Evolutionary conservation across 768 basidiomycete species (phyloP).

Genomic region (Suillus bovinus): DNA sequence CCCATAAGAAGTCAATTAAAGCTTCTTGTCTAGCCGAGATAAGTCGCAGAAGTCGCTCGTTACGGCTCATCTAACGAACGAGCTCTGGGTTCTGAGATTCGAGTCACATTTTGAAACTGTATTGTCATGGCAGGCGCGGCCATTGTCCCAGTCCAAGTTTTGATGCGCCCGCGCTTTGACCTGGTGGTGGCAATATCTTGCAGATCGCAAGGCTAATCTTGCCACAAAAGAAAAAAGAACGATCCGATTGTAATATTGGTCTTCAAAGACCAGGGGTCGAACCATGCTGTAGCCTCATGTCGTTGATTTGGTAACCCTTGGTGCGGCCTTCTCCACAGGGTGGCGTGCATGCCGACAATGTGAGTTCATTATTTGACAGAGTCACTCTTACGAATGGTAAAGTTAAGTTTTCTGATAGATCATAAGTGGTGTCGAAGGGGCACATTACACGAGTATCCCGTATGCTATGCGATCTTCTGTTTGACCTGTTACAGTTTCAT

Average conservation of each 20-base stretch:
- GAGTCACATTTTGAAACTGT: too few relatives aligned
- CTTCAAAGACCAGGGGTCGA: neutral
- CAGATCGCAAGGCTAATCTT: constrained; percentile 25
- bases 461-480: constrained; percentile 1
- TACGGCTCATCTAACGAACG: neutral
- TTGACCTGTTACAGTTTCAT: neutral
- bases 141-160: neutral
- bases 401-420: constrained; percentile 7
- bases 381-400: neutral
- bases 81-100: neutral
- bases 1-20: neutral
- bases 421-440: constrained; percentile 6
- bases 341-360: constrained; percentile 9
- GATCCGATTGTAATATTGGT: constrained; percentile 1
- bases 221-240: constrained; percentile 16
- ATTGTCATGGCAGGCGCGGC: neutral
- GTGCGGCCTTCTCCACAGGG: constrained; percentile 12
- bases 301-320: constrained; percentile 16
- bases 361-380: constrained; percentile 21
- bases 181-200: constrained; percentile 14
- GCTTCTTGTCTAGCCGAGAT: constrained; percentile 5
- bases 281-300: constrained; percentile 32
- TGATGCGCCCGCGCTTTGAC: constrained; percentile 12
- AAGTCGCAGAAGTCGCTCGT: neutral
- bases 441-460: constrained; percentile 1